Evolutionary conservation across 495 filamentous ascomycete genomes (phyloP), one percentile per base, ranked within the genome.

Genomic region (Lophium mytilinum): DNA sequence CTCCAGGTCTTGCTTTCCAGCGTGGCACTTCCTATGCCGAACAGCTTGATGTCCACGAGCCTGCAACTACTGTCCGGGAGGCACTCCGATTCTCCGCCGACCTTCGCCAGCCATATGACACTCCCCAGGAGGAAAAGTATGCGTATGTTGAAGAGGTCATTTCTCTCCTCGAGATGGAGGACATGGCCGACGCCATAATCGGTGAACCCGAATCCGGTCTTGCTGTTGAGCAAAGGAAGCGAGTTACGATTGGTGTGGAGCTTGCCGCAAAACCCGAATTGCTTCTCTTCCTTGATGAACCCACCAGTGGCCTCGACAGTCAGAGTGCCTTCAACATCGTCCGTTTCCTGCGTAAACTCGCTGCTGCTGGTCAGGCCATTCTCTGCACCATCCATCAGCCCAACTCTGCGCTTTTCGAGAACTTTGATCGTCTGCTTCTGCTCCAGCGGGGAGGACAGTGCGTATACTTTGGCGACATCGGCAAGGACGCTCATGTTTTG

Each of bases 351-450:
- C 84, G 84, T 48, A 95, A 94, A 72, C 78, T 95, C 9, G 84
- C 90, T 0, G 81, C 79, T 0, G 83, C 84, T 39, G 91, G 91
- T 1, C 90, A 95, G 63, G 89, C 91, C 15, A 88, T 96, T 66
- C 80, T 95, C 1, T 90, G 87, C 71, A 96, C 91, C 0, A 96
- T 95, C 60, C 91, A 96, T 69, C 91, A 96, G 62, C 91, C 91
- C 3, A 87, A 87, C 65, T 82, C 87, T 3, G 85, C 87, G 0
- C 76, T 96, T 0, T 95, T 96, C 61, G 84, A 93, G 66, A 85
- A 87, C 61, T 89, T 89, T 52, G 85, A 89, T 61, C 73, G 81
- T 8, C 72, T 89, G 6, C 66, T 89, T 0, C 72, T 89, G 3
- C 75, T 89, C 8, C 79, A 83, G 55, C 72, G 70, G 46, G 84